Evolutionary conservation across 441 rosid species (phyloP).

Genomic region (Melastoma candidum): DNA sequence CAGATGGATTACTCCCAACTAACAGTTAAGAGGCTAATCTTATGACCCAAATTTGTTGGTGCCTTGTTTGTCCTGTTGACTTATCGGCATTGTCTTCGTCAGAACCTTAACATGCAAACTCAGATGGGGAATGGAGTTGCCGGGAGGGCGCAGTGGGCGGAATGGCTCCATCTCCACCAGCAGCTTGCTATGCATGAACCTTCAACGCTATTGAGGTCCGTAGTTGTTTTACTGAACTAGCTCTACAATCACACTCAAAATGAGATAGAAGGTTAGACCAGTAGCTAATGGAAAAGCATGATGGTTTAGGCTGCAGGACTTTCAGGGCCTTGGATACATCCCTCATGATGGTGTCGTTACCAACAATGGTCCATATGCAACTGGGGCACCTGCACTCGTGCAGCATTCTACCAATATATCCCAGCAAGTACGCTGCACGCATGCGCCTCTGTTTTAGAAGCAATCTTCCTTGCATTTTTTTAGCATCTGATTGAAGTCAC

Average conservation of each 20-base stretch:
- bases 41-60: background rate
- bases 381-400: background rate
- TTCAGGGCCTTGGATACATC: constrained; percentile 1
- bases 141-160: background rate
- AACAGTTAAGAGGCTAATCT: background rate
- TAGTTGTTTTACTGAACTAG: background rate
- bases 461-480: background rate
- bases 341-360: background rate
- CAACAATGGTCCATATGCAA: background rate
- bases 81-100: no score
- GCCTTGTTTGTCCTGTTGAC: background rate
- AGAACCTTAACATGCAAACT: background rate
- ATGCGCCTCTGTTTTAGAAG: background rate
- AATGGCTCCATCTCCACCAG: constrained; percentile 1
- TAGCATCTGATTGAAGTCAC: background rate
- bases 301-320: background rate
- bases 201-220: background rate
- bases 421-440: background rate
- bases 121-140: constrained; percentile 1
- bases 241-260: background rate
- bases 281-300: background rate
- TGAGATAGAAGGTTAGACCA: background rate
- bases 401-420: constrained; percentile 2
- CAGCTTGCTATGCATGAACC: constrained; percentile 1
- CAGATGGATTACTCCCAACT: background rate